These are phyloP conservation scores for Fusarium aywerte DNA, from an alignment of 2,329 filamentous ascomycete species.

Conservation along the genomic window DNA sequence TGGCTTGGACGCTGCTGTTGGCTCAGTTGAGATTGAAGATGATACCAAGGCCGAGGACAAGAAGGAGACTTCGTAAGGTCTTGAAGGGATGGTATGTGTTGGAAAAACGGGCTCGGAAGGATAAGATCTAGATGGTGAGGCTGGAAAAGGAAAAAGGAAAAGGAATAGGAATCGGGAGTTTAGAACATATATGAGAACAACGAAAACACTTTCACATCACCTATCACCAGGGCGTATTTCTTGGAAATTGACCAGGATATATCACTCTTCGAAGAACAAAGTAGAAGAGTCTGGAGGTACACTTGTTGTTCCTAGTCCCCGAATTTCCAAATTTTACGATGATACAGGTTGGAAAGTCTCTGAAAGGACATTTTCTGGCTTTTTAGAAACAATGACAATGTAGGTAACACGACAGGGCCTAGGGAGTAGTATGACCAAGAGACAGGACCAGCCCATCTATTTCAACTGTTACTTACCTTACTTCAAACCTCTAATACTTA, in stretches of 20 bases:
- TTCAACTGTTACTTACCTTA: background rate
- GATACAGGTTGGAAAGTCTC: no score
- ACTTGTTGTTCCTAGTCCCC: no score
- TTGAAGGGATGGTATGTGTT: background rate
- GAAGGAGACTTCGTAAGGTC: conserved; percentile 25
- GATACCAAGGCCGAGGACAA: conserved; percentile 43
- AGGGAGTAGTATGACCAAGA: background rate
- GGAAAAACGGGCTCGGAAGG: background rate
- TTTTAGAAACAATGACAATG: background rate
- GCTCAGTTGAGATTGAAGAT: conserved; percentile 53
- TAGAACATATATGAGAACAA: conserved; percentile 21
- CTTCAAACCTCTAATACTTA: background rate
- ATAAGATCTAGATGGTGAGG: background rate
- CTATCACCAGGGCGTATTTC: no score
- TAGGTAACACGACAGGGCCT: no score
- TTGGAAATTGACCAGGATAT: background rate
- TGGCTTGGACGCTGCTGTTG: conserved; percentile 55
- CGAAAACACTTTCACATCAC: conserved; percentile 2
- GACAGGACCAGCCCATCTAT: background rate
- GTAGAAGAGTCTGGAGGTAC: background rate
- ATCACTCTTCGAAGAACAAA: background rate
- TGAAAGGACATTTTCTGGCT: background rate
- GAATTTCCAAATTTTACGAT: background rate
- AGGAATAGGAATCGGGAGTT: conserved; percentile 13
- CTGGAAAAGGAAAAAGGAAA: background rate